Evolutionary conservation across 768 basidiomycete species (phyloP), one percentile per base, ranked within the genome.

Genomic region (Zangia roseola): DNA sequence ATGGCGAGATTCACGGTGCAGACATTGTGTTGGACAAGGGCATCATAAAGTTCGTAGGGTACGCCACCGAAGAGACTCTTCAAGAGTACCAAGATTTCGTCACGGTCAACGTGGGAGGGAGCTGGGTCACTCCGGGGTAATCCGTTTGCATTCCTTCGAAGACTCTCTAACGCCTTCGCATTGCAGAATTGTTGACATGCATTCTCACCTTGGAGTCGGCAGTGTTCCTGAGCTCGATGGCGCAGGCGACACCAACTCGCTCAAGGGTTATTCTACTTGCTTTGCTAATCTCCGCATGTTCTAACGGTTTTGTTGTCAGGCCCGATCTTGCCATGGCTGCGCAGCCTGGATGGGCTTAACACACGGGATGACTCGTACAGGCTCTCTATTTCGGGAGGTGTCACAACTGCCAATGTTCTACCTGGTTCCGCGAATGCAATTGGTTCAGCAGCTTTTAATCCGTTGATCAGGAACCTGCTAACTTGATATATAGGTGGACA

Each of bases 301-400:
- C 34, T 52, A 28, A 62, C 12, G 14, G 6, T 13, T n/a, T 25
- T 40, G 31, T 31, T 31, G 7, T 25, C 33, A 65, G 64, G 85
- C 0, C 79, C 88, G 4, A 75, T 88, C 48, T 58, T 83, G 28
- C 91, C 91, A 2, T 90, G 85, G 83, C 72, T 97, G 23, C 77
- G 91, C 40, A 86, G 81, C 48, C 74, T 93, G 33, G 94, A 97
- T 63, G 91, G 80, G 0, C 77, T 97, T 58, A 87, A 94, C 63
- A 92, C 89, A 1, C 88, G 92, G 51, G 93, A 94, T 60, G 81
- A 84, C 34, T 75, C 84, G 1, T 85, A 84, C 63, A 73, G 74
- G 47, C 74, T 91, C 14, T 80, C 88, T 3, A 84, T 93, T 45
- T 79, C 94, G 4, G 93, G 93, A 10, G 94, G 94, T 13, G 85